Conservation (phyloP, 208 protist genomes). For the Leishmania gerbilli region DNA sequence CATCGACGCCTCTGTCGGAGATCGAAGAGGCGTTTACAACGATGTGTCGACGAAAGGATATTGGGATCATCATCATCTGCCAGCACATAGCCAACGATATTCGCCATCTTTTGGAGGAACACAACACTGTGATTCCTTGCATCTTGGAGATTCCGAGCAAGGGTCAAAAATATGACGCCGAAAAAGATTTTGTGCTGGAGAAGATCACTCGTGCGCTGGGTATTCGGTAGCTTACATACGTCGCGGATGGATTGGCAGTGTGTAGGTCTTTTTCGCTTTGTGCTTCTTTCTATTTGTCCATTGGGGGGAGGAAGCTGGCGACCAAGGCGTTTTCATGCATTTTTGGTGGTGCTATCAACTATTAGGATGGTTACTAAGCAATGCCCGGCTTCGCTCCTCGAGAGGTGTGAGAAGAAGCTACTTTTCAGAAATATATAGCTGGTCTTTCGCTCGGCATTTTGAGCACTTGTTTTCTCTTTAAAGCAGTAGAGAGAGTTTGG, state of each 20-base stretch:
- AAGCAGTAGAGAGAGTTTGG: neutral
- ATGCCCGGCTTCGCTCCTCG: neutral
- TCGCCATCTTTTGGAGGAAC: slow-evolving; percentile 92
- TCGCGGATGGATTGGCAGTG: neutral
- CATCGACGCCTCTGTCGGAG: slow-evolving; percentile 84
- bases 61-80: slow-evolving; percentile 96
- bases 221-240: slow-evolving; percentile 37
- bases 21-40: slow-evolving; percentile 94
- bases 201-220: slow-evolving; percentile 86
- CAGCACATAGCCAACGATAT: slow-evolving; percentile 97
- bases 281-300: slow-evolving; percentile 1
- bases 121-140: slow-evolving; percentile 91
- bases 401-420: slow-evolving; percentile 2
- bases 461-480: neutral
- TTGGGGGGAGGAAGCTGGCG: neutral
- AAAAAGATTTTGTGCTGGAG: slow-evolving; percentile 95
- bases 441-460: neutral
- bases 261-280: slow-evolving; percentile 1
- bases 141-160: slow-evolving; percentile 97
- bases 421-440: neutral
- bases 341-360: slow-evolving; percentile 24
- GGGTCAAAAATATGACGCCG: slow-evolving; percentile 95
- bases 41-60: slow-evolving; percentile 87
- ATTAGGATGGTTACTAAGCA: slow-evolving; percentile 9
- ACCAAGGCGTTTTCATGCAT: neutral